Evolutionary conservation across 148 eudicot species (phyloP), one percentile per base, ranked within the genome.

Genomic region (Nyssa sinensis): DNA sequence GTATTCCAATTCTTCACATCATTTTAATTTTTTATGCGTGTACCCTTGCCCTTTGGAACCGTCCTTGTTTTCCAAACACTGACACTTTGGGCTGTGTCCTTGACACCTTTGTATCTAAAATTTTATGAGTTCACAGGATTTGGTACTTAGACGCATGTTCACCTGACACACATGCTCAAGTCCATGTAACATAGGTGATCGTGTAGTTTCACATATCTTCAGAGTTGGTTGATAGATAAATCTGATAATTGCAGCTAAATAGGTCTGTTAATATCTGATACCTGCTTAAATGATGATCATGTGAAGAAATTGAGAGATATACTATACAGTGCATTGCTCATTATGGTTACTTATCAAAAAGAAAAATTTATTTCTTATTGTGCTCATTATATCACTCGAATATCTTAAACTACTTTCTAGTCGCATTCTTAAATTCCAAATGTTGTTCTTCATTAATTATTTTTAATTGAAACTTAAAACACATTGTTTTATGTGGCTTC

Each of bases 291-390:
- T 33, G 63, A 24, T 28, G 25, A 33, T 71, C 17, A 33, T 39
- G 29, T 58, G 74, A 58, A 70, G 73, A 57, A 71, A 71, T 59
- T 62, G 21, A 33, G 59, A 6, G 39, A 27, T 28, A 6, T 30
- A 31, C 41, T 17, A 16, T 62, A 61, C 25, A 6, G 14, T 17
- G 49, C 21, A 62, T 62, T 62, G 33, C 39, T 73, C 2, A n/a
- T 62, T 61, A 30, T n/a, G n/a, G n/a, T n/a, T n/a, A n/a, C n/a
- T n/a, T n/a, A n/a, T n/a, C n/a, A n/a, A n/a, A n/a, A n/a, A n/a
- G n/a, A n/a, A n/a, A n/a, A n/a, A n/a, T n/a, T n/a, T n/a, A n/a
- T n/a, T n/a, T n/a, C n/a, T n/a, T n/a, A 6, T 63, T 63, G 58
- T 44, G 60, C 69, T 37, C 24, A 16, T 49, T 17, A 35, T 34